These are phyloP conservation scores for Pseudopithomyces maydicus DNA, from an alignment of 2,329 filamentous ascomycete species.

Conservation along the genomic window DNA sequence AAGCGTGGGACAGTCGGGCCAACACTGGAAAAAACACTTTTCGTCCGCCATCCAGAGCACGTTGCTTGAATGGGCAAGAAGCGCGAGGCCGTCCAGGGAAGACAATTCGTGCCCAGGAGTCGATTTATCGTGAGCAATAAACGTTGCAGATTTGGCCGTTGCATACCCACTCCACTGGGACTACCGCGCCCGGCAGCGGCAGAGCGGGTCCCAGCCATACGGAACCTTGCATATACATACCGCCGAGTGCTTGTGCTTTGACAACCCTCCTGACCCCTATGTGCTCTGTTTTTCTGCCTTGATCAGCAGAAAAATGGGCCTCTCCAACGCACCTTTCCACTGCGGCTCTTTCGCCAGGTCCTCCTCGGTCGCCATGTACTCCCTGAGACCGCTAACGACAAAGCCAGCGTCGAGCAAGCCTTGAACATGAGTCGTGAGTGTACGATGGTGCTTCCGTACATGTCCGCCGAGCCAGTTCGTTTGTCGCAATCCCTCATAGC, in stretches of 20 bases:
- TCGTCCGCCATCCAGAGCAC: no score
- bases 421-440: constrained; percentile 49
- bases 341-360: constrained; percentile 38
- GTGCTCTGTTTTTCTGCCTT: constrained; percentile 1
- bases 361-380: constrained; percentile 16
- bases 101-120: no score
- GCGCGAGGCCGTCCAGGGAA: no score
- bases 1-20: no score
- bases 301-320: constrained; percentile 28
- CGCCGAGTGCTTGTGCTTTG: no score
- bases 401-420: constrained; percentile 46
- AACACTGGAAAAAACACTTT: no score
- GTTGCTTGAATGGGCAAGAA: no score
- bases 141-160: no score
- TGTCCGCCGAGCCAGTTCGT: constrained; percentile 51
- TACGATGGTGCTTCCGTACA: constrained; percentile 55
- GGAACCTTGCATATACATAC: neutral
- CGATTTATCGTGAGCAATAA: no score
- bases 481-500: constrained; percentile 47
- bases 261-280: neutral
- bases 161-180: neutral
- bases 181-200: neutral
- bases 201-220: neutral
- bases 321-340: constrained; percentile 37
- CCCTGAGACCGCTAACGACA: constrained; percentile 42